A percentile compares a stretch with the other conserved stretches of the same genome.
Conservation (phyloP, 192 early-diverging fungal genomes). For the Lunasporangiospora selenospora region DNA sequence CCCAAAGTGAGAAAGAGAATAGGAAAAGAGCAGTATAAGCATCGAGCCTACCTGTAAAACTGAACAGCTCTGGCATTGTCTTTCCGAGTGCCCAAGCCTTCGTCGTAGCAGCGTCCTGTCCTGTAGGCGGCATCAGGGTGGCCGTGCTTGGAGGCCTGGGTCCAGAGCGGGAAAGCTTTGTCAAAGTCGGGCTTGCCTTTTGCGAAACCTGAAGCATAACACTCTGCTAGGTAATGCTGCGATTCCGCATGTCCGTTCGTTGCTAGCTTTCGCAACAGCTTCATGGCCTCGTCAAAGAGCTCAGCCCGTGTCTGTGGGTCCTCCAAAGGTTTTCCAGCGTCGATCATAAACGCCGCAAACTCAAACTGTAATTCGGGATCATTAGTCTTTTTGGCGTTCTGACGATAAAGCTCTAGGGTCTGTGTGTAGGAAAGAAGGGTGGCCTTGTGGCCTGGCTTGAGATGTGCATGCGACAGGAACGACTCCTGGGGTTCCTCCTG, state of each 20-base stretch:
- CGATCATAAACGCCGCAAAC: slow-evolving; percentile 71
- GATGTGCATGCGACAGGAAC: slow-evolving; percentile 53
- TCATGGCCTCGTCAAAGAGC: slow-evolving; percentile 70
- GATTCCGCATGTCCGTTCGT: slow-evolving; percentile 67
- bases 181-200: slow-evolving; percentile 72
- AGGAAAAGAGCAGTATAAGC: no score
- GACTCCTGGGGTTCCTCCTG: neutral
- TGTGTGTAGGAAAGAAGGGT: slow-evolving; percentile 55
- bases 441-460: slow-evolving; percentile 59
- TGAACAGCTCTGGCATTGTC: slow-evolving; percentile 59
- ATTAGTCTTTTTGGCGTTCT: slow-evolving; percentile 67
- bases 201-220: slow-evolving; percentile 71
- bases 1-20: neutral
- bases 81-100: slow-evolving; percentile 66
- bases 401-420: slow-evolving; percentile 61
- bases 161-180: slow-evolving; percentile 72
- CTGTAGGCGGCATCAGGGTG: slow-evolving; percentile 72
- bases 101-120: slow-evolving; percentile 69
- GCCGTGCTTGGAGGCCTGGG: slow-evolving; percentile 72
- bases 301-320: slow-evolving; percentile 54
- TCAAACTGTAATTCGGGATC: slow-evolving; percentile 65
- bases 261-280: slow-evolving; percentile 62
- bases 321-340: slow-evolving; percentile 58
- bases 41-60: slow-evolving; percentile 62
- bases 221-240: slow-evolving; percentile 72